Evolutionary conservation across 306 rosid species (phyloP), one percentile per base, ranked within the genome.

Genomic region (Glycine tomentella): DNA sequence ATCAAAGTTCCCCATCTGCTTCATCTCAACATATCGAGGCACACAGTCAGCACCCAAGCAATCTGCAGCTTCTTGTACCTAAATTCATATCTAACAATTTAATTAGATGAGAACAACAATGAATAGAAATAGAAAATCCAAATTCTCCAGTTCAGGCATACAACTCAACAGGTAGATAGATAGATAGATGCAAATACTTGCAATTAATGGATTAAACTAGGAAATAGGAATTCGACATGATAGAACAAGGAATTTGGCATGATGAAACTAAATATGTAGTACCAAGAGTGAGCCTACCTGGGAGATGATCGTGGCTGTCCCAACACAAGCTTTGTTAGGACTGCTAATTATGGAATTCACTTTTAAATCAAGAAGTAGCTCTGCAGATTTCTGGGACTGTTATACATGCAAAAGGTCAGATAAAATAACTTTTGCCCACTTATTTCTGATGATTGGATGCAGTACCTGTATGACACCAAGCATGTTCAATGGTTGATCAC

Each of bases 21-120:
- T 93, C 86, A 83, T 86, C 86, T 95, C 98, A 82, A 89, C 96
- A 82, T 88, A 88, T 50, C 93, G 92, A 57, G 97, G 94, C 81
- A 87, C 94, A 74, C 91, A 91, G 84, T 95, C 97, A 67, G 97
- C 99, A 75, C 93, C 98, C 89, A 95, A 85, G 90, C 97, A 95
- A 80, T 90, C 98, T 59, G 97, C 99, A 72, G 97, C 97, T 84
- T 93, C 98, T 90, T 93, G 99, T 59, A 93, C 91, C 97, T 95
- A 70, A 69, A 85, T 61, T 76, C 68, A 72, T 44, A 45, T 69
- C 72, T 77, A 80, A 68, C 65, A n/a, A 53, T 75, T 72, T 15
- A 78, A 64, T 65, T 40, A 76, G 63, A 75, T 25, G 9, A 40
- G 64, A 53, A 76, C 20, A 72, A 75, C 56, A 5, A 16, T 20